phyloP scores from a whole-genome alignment of 495 filamentous ascomycete genomes.

The Polyplosphaeria fusca region DNA sequence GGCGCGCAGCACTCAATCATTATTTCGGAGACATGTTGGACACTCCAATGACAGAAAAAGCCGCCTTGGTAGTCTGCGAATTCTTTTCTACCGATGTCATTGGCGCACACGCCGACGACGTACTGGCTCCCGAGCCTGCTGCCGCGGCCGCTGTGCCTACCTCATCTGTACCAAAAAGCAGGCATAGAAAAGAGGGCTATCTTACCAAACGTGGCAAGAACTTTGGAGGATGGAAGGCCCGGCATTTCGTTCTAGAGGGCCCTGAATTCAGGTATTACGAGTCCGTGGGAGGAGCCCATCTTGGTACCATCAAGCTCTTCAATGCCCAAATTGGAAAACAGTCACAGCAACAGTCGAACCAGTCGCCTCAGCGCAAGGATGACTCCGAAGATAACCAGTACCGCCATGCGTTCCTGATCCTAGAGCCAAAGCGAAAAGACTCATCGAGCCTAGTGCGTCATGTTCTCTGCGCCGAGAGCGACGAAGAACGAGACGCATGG shows the following conservation, averaged over 20 bases:
- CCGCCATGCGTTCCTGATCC: constrained; percentile 88
- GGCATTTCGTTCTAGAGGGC: constrained; percentile 89
- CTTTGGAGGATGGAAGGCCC: constrained; percentile 98
- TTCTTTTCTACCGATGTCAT: constrained; percentile 86
- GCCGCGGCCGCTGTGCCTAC: constrained; percentile 48
- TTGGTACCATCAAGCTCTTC: constrained; percentile 88
- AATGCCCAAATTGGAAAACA: constrained; percentile 94
- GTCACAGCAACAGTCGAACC: constrained; percentile 58
- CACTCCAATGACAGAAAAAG: constrained; percentile 71
- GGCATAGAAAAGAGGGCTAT: constrained; percentile 81
- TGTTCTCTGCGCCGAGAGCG: constrained; percentile 92
- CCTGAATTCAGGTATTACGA: constrained; percentile 91
- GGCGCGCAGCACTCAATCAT: constrained; percentile 72
- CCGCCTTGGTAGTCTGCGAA: constrained; percentile 78
- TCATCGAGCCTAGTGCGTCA: constrained; percentile 86
- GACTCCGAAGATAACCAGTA: constrained; percentile 90
- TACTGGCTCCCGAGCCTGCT: constrained; percentile 36
- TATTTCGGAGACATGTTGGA: constrained; percentile 84
- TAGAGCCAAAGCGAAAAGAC: constrained; percentile 96
- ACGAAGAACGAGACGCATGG: constrained; percentile 89
- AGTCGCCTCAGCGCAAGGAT: constrained; percentile 57
- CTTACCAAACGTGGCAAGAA: constrained; percentile 96
- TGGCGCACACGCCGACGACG: constrained; percentile 64
- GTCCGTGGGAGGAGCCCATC: constrained; percentile 76
- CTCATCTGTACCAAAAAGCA: constrained; percentile 48